These are phyloP conservation scores for Ajuga reptans DNA, from an alignment of 305 asterid genomes.

Conservation along the genomic window DNA sequence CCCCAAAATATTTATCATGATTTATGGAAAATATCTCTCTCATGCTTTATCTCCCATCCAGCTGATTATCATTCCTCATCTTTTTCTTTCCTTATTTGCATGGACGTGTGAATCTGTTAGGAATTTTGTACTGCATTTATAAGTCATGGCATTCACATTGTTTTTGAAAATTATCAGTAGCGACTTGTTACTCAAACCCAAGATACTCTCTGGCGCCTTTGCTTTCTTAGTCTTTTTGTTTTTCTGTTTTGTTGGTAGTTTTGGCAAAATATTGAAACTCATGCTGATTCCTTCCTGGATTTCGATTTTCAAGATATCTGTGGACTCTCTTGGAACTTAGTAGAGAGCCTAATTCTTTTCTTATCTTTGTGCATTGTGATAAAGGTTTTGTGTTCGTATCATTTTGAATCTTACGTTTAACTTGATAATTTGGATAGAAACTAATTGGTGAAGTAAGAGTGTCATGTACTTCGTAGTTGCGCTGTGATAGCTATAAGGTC, in stretches of 20 bases:
- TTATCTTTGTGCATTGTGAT: not conserved
- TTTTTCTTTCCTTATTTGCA: not conserved
- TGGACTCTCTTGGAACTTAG: not conserved
- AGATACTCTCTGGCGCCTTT: not conserved
- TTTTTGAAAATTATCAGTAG: not conserved
- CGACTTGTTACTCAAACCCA: not conserved
- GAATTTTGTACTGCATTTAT: not conserved
- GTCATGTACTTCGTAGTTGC: too few relatives aligned
- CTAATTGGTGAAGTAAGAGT: not conserved
- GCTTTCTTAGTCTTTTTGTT: too few relatives aligned
- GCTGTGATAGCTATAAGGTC: not conserved
- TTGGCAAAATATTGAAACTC: not conserved
- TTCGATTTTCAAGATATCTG: not conserved
- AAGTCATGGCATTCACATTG: not conserved
- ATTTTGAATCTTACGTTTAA: not conserved
- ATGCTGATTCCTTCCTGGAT: not conserved
- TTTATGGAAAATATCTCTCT: not conserved
- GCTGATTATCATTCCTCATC: not conserved
- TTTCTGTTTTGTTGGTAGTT: not conserved
- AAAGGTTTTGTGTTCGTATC: not conserved
- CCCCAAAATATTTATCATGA: not conserved
- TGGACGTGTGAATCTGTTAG: not conserved
- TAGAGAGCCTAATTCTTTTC: not conserved
- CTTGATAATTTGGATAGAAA: not conserved
- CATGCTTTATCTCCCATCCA: not conserved